Conservation (phyloP, 441 rosid species). For the Pelargonium myrrhifolium region DNA sequence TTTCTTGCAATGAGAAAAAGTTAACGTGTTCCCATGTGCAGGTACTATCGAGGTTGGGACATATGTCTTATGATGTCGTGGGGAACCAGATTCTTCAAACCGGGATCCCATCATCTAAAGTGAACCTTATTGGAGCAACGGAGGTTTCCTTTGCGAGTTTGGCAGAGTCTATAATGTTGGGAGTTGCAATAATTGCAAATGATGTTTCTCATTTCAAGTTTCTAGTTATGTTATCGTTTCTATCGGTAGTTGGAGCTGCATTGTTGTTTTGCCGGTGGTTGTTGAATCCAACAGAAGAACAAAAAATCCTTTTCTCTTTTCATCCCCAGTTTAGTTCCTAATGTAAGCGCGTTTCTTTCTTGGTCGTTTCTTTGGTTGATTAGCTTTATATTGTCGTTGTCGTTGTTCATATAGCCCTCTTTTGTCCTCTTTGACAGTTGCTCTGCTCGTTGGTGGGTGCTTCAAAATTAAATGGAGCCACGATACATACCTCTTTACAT, state of each 20-base stretch:
- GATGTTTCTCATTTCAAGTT: constrained; percentile 74
- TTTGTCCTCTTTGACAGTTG: no score
- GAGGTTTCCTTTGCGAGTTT: constrained; percentile 86
- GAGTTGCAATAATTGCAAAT: constrained; percentile 76
- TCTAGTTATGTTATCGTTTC: constrained; percentile 58
- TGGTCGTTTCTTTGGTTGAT: background rate
- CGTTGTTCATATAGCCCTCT: no score
- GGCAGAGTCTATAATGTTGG: constrained; percentile 82
- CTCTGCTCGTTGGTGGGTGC: no score
- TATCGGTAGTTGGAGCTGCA: constrained; percentile 75
- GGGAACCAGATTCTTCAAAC: constrained; percentile 97
- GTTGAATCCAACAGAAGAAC: constrained; percentile 77
- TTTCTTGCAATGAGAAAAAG: background rate
- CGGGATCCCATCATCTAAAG: constrained; percentile 79
- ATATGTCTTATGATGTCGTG: constrained; percentile 78
- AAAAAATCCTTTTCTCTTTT: constrained; percentile 59
- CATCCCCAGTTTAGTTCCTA: constrained; percentile 24
- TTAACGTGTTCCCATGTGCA: constrained; percentile 20
- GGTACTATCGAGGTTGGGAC: constrained; percentile 85
- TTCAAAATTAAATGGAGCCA: no score
- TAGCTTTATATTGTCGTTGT: background rate
- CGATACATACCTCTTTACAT: no score
- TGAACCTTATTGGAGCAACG: constrained; percentile 80
- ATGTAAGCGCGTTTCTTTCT: constrained; percentile 17
- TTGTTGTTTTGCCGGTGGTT: constrained; percentile 81